phyloP scores from a whole-genome alignment of 805 yeast species.

The Suhomyces faveliae region DNA sequence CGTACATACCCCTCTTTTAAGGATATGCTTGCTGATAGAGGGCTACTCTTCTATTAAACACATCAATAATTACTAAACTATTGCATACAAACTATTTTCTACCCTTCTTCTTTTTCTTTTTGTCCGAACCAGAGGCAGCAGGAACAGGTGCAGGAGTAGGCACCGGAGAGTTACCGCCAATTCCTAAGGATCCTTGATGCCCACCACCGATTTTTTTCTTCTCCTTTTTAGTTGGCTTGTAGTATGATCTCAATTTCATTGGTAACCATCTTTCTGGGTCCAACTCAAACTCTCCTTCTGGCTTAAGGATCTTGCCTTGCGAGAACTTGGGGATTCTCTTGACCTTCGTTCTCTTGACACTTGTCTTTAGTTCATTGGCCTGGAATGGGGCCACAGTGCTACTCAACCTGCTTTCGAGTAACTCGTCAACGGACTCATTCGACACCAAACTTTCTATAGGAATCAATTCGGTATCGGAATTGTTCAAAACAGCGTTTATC shows the following conservation, averaged over 20 bases:
- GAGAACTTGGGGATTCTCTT: slow-evolving; percentile 28
- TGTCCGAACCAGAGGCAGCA: slow-evolving; percentile 2
- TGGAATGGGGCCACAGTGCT: background rate
- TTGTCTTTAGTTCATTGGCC: background rate
- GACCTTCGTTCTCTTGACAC: slow-evolving; percentile 23
- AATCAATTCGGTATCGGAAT: slow-evolving; percentile 18
- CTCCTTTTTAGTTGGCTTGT: slow-evolving; percentile 73
- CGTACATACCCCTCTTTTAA: too few species aligned
- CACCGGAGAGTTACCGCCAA: slow-evolving; percentile 1
- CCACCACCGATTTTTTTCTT: slow-evolving; percentile 17
- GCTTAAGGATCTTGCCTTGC: slow-evolving; percentile 25
- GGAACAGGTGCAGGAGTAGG: slow-evolving; percentile 7
- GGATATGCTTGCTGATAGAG: too few species aligned
- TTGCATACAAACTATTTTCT: slow-evolving; percentile 9
- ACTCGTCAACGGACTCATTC: slow-evolving; percentile 24
- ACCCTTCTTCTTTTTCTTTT: slow-evolving; percentile 17
- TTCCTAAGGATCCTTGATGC: slow-evolving; percentile 16
- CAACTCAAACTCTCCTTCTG: slow-evolving; percentile 25
- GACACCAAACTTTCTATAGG: slow-evolving; percentile 19
- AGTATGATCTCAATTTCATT: slow-evolving; percentile 76
- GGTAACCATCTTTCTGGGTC: slow-evolving; percentile 88
- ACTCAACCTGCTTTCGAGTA: slow-evolving; percentile 16
- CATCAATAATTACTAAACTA: background rate
- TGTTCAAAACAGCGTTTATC: slow-evolving; percentile 20
- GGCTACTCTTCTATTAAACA: too few species aligned